Conservation (phyloP, 495 filamentous ascomycete species). For the Penicillium silybi region DNA sequence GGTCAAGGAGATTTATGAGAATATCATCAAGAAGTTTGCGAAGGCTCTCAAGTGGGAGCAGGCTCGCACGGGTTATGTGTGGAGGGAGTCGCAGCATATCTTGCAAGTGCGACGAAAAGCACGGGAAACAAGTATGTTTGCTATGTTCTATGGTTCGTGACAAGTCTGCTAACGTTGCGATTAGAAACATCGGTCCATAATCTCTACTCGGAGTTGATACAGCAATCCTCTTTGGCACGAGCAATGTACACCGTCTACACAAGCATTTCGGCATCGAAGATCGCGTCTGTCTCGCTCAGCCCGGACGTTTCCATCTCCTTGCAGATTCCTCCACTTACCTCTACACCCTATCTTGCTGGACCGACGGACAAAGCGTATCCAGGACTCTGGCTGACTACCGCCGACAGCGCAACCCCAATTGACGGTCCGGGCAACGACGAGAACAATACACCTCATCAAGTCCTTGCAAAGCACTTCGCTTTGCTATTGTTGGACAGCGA, state of each 20-base stretch:
- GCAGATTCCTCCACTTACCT: slow-evolving; percentile 79
- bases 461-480: slow-evolving; percentile 79
- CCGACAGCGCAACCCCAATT: slow-evolving; percentile 62
- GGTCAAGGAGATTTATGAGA: slow-evolving; percentile 75
- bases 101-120: slow-evolving; percentile 72
- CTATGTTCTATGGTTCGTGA: background rate
- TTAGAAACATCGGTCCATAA: slow-evolving; percentile 36
- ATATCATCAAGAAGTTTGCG: slow-evolving; percentile 84
- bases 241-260: slow-evolving; percentile 78
- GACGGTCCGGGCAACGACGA: slow-evolving; percentile 60
- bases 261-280: slow-evolving; percentile 75
- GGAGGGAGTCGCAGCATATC: slow-evolving; percentile 78
- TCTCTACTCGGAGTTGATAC: slow-evolving; percentile 59
- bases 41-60: slow-evolving; percentile 90
- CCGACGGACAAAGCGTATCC: slow-evolving; percentile 59
- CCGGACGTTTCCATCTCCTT: slow-evolving; percentile 65
- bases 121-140: slow-evolving; percentile 63
- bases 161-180: slow-evolving; percentile 1
- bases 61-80: slow-evolving; percentile 80
- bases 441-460: slow-evolving; percentile 47
- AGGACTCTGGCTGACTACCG: slow-evolving; percentile 82
- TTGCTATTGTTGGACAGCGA: slow-evolving; percentile 81
- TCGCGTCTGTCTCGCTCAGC: slow-evolving; percentile 66
- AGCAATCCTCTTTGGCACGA: slow-evolving; percentile 72
- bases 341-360: slow-evolving; percentile 66